These are phyloP conservation scores for Fusarium torulosum DNA, from an alignment of 2,329 filamentous ascomycete genomes.

Conservation along the genomic window DNA sequence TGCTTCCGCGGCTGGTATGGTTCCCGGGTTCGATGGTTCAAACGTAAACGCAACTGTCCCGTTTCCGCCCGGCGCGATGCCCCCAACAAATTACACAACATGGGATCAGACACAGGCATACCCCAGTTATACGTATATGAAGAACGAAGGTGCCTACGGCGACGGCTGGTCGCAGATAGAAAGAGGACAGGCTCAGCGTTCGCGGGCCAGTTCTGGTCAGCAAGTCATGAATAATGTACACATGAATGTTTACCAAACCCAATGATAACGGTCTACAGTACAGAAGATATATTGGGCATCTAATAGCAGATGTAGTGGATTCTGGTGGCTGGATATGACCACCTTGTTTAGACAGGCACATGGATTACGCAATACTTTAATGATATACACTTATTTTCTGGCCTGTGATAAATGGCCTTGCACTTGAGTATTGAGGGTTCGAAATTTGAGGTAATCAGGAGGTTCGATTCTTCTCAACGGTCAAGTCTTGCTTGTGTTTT, in stretches of 20 bases:
- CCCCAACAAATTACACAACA: conserved; percentile 55
- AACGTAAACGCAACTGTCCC: conserved; percentile 49
- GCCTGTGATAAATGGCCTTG: neutral
- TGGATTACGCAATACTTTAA: conserved; percentile 9
- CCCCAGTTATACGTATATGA: conserved; percentile 52
- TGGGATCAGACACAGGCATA: conserved; percentile 60
- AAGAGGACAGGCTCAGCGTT: conserved; percentile 14
- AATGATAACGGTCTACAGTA: conserved; percentile 15
- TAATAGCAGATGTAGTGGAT: neutral
- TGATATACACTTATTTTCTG: conserved; percentile 1
- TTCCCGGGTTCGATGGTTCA: conserved; percentile 54
- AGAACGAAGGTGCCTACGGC: conserved; percentile 53
- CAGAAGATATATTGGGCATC: neutral
- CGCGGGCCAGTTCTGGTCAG: conserved; percentile 27
- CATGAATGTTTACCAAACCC: conserved; percentile 29
- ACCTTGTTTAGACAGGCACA: neutral
- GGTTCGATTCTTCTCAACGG: neutral
- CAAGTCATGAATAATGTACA: conserved; percentile 26
- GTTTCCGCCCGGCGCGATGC: conserved; percentile 56
- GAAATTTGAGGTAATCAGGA: neutral
- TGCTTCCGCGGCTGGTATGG: conserved; percentile 54
- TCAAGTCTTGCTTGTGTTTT: neutral
- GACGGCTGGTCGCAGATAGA: conserved; percentile 53
- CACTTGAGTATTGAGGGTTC: neutral
- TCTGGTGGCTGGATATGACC: neutral